Percentiles rank a stretch among this genome's conserved stretches.
These are phyloP conservation scores for Pistacia vera DNA, from an alignment of 345 rosid species.

Conservation along the genomic window DNA sequence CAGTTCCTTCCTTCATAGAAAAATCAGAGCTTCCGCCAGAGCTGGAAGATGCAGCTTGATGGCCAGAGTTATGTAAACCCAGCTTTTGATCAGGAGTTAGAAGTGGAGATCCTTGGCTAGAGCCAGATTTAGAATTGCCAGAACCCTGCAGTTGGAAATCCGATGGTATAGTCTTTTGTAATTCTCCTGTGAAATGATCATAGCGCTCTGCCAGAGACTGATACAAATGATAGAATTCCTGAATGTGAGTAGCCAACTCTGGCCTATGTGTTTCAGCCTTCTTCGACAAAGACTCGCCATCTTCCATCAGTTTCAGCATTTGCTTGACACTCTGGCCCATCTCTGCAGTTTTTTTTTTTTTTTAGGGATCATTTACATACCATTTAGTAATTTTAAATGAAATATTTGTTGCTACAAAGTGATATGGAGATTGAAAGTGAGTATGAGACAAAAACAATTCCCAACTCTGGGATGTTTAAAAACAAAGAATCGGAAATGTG, in stretches of 20 bases:
- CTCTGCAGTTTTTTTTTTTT: conserved; percentile 30
- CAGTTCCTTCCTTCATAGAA: conserved; percentile 58
- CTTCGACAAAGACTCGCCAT: conserved; percentile 37
- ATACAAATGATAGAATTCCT: conserved; percentile 48
- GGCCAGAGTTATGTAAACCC: conserved; percentile 34
- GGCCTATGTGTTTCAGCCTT: conserved; percentile 40
- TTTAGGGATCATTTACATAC: neutral
- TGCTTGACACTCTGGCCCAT: conserved; percentile 46
- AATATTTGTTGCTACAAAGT: neutral
- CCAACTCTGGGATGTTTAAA: neutral
- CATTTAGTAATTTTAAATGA: neutral
- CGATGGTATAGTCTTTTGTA: conserved; percentile 31
- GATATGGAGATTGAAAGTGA: neutral
- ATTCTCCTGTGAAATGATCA: conserved; percentile 42
- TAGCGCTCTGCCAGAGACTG: conserved; percentile 49
- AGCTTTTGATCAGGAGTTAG: conserved; percentile 38
- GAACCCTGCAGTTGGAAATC: conserved; percentile 39
- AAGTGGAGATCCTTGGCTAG: conserved; percentile 40
- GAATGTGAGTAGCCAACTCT: conserved; percentile 42
- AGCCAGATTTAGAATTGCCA: conserved; percentile 30
- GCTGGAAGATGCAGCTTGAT: conserved; percentile 48
- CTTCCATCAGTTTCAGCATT: conserved; percentile 51
- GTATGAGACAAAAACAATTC: neutral
- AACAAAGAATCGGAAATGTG: neutral
- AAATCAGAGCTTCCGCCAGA: conserved; percentile 56